Base-by-base conservation (phyloP, 1,284 basidiomycete species). In the Neolentinus lepideus region DNA sequence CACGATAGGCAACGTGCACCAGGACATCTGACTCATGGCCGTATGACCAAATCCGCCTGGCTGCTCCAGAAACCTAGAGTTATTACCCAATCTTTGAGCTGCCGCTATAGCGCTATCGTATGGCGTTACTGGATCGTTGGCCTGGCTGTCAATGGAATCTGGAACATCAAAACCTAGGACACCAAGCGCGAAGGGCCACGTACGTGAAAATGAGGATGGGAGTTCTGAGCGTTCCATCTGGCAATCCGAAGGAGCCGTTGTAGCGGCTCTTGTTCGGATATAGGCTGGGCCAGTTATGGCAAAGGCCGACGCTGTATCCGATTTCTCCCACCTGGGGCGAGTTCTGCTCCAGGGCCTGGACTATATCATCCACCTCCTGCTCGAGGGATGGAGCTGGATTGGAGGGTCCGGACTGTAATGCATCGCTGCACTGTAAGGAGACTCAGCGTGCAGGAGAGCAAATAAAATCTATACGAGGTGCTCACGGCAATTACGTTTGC, bases 191-290 rank as follows among this genome's bases (percentile, higher is more conserved):
- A 29, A 35, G 11, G 33, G 12, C 14, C 10, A 24, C 53, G 10
- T 31, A 54, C 53, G 53, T 46, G 19, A 54, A 27, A 10, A 54
- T 35, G 6, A 54, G 53, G n/a, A 54, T 50, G 24, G 53, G 53
- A 14, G 53, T 54, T 10, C 26, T 14, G 6, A 54, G 29, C 11
- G 45, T 54, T 10, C 45, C 31, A 24, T 54, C 46, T 3, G n/a
- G 19, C 24, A 54, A 22, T 3, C 45, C 46, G 27, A 54, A 48
- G 4, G 53, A 45, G 27, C 53, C 53, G 22, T 38, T 31, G 35
- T 54, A 54, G 11, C 38, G 38, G n/a, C 43, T 47, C 45, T 31
- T 3, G 19, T 29, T 19, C 14, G n/a, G 45, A 24, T 19, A 19
- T 3, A 50, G 8, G 25, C 46, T 43, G 12, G 22, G 35, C 53